Evolutionary conservation across 495 filamentous ascomycete genomes (phyloP), one percentile per base, ranked within the genome.

Genomic region (Pyrenula aspistea): DNA sequence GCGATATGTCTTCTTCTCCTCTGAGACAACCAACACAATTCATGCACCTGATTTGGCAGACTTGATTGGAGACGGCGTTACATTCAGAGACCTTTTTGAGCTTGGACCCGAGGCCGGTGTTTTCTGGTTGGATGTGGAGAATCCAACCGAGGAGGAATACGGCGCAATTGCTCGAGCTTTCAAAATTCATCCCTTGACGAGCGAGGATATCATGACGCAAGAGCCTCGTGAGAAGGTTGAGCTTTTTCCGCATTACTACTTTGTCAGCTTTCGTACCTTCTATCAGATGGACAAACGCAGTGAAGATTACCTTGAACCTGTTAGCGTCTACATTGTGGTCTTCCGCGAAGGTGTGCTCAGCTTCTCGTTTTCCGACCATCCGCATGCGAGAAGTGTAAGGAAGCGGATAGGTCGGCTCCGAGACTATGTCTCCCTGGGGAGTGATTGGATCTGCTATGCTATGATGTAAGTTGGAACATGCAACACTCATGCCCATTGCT

Each of bases 401-500:
- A 88, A 88, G 76, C 81, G 93, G 67, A 96, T 98, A 63, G 86
- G 89, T 1, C 87, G 87, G 67, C 76, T 98, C 58, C 89, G 94
- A 62, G 93, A 97, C 63, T 96, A 95, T 65, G 86, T 96, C 57
- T 83, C 88, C 15, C 76, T 98, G 36, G 92, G 88, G 57, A 89
- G 89, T 60, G 93, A 98, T 68, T 98, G 93, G 93, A 92, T 98
- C 59, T 98, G 94, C 72, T 98, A 98, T 64, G 93, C 93, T 25
- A 82, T 98, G 72, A 98, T 98, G 86, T 90, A 75, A 80, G 85
- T 73, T 51, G 23, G 22, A 49, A 12, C 25, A 36, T 60, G 22
- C 25, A 2, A 22, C 54, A 42, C 21, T 1, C 42, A 54, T 2
- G 56, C 22, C 58, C 23, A 49, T 10, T 15, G 19, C 10, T 11